phyloP scores from a whole-genome alignment of 2,329 filamentous ascomycete genomes.

The Aspergillus neotritici region DNA sequence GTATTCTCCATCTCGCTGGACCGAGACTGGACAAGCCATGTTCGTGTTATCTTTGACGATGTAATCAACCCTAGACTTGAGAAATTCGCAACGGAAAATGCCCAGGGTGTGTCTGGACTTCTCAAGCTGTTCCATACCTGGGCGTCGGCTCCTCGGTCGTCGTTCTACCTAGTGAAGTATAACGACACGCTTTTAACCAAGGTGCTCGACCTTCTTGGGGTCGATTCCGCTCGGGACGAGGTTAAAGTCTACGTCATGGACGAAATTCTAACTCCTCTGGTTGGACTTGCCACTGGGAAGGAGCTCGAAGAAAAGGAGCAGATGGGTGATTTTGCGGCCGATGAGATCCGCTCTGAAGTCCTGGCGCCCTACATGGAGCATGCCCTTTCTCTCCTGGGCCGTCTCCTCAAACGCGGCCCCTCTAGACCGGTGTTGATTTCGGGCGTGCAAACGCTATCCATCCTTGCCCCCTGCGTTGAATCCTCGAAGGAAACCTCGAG shows the following conservation, averaged over 20 bases:
- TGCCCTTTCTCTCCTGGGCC: constrained; percentile 53
- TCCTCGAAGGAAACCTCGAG: constrained; percentile 61
- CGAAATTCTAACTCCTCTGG: constrained; percentile 64
- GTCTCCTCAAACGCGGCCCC: constrained; percentile 52
- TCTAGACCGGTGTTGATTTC: constrained; percentile 72
- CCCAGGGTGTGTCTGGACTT: constrained; percentile 79
- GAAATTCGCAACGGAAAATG: constrained; percentile 76
- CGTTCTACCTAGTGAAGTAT: constrained; percentile 63
- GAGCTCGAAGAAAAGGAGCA: constrained; percentile 49
- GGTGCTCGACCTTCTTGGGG: constrained; percentile 65
- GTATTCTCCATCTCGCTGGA: constrained; percentile 68
- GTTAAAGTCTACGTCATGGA: constrained; percentile 77
- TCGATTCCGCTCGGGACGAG: constrained; percentile 72
- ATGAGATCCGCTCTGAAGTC: constrained; percentile 33
- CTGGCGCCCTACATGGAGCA: constrained; percentile 57
- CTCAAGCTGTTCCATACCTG: constrained; percentile 77
- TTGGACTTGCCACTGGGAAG: constrained; percentile 53
- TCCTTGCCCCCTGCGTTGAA: constrained; percentile 65
- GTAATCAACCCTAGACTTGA: constrained; percentile 71
- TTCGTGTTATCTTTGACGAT: constrained; percentile 65
- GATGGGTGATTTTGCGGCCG: constrained; percentile 35
- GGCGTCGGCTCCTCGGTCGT: constrained; percentile 62
- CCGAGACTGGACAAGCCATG: constrained; percentile 68
- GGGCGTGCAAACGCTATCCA: constrained; percentile 72
- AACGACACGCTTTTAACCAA: constrained; percentile 58